Conservation (phyloP, 1,139 yeast genomes). For the Torulaspora pretoriensis region DNA sequence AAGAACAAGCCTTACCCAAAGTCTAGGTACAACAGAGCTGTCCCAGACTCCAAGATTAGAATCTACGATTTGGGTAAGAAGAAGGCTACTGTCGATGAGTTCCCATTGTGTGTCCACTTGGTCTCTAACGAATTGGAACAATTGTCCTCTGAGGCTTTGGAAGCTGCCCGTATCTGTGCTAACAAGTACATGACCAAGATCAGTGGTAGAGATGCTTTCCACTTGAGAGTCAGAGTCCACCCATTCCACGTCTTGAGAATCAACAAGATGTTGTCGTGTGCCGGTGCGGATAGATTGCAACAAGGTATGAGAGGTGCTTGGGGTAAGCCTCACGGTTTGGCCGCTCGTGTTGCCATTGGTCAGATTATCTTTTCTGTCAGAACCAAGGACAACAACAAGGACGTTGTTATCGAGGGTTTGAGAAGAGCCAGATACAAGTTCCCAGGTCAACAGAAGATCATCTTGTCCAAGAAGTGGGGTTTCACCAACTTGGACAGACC, state of each 20-base stretch:
- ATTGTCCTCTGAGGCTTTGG: conserved; percentile 98
- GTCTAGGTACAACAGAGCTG: conserved; percentile 99
- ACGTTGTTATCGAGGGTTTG: conserved; percentile 95
- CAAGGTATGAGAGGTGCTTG: conserved; percentile 99
- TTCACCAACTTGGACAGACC: conserved; percentile 99
- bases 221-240: conserved; percentile 99
- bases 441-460: conserved; percentile 99
- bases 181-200: conserved; percentile 98
- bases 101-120: conserved; percentile 98
- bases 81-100: conserved; percentile 99
- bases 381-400: conserved; percentile 97
- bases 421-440: conserved; percentile 99
- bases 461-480: conserved; percentile 99
- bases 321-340: conserved; percentile 99
- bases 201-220: conserved; percentile 99
- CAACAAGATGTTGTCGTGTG: conserved; percentile 99
- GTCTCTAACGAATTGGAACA: conserved; percentile 99
- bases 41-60: conserved; percentile 99
- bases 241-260: conserved; percentile 99
- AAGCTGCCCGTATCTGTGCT: conserved; percentile 99
- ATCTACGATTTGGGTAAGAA: conserved; percentile 99
- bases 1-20: conserved; percentile 99
- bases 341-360: conserved; percentile 98
- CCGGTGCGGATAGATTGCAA: conserved; percentile 99
- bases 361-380: conserved; percentile 97